These are phyloP conservation scores for Volvox reticuliferus DNA, from an alignment of 139 green algal genomes.

Conservation along the genomic window DNA sequence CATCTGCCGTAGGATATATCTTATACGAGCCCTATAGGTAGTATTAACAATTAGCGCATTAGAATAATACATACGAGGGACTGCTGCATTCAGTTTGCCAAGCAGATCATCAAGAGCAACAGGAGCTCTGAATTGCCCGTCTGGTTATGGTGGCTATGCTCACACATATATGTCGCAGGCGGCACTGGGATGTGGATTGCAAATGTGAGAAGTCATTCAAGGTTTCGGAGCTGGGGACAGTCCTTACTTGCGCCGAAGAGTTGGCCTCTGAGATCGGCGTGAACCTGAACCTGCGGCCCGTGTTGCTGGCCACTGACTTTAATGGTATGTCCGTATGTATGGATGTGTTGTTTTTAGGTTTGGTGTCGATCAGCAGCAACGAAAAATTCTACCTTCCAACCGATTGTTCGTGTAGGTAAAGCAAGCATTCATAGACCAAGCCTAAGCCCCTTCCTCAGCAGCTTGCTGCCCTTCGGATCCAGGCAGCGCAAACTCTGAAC, in stretches of 20 bases:
- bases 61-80: neutral
- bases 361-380: too few relatives aligned
- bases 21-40: neutral
- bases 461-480: neutral
- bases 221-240: neutral
- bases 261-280: neutral
- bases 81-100: too few relatives aligned
- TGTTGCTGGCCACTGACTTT: neutral
- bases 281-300: neutral
- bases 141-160: too few relatives aligned
- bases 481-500: neutral
- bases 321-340: neutral
- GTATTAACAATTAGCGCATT: neutral
- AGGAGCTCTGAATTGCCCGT: too few relatives aligned
- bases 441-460: neutral
- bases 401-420: neutral
- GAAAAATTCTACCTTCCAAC: too few relatives aligned
- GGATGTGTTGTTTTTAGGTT: too few relatives aligned
- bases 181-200: neutral
- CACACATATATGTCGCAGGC: constrained; percentile 7
- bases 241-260: neutral
- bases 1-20: neutral
- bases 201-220: neutral
- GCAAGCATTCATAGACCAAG: neutral
- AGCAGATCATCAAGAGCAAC: too few relatives aligned